phyloP scores from a whole-genome alignment of 2,329 filamentous ascomycete species.

The Leptographium lundbergii region DNA sequence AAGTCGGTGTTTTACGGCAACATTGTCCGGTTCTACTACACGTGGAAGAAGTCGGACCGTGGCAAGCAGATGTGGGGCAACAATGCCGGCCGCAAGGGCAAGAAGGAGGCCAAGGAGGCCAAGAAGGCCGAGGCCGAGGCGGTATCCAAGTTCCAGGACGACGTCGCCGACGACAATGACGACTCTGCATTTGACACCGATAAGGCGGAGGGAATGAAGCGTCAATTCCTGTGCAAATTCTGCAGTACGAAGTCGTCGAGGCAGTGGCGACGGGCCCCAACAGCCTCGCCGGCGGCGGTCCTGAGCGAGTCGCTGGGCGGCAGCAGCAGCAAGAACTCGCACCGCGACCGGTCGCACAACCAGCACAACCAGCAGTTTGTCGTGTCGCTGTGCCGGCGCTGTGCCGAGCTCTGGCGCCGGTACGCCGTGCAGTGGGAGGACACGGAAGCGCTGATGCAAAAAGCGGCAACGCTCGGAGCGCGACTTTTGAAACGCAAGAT shows the following conservation, averaged over 20 bases:
- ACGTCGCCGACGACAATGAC: slow-evolving; percentile 83
- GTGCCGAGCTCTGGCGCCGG: slow-evolving; percentile 85
- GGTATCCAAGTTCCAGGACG: slow-evolving; percentile 65
- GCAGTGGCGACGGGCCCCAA: slow-evolving; percentile 86
- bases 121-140: slow-evolving; percentile 58
- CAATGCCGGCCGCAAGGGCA: slow-evolving; percentile 76
- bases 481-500: slow-evolving; percentile 79
- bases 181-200: slow-evolving; percentile 91
- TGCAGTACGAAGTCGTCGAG: slow-evolving; percentile 68
- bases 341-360: slow-evolving; percentile 60
- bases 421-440: slow-evolving; percentile 96
- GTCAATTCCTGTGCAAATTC: slow-evolving; percentile 87
- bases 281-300: slow-evolving; percentile 32
- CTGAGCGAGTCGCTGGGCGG: slow-evolving; percentile 45
- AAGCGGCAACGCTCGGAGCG: slow-evolving; percentile 66
- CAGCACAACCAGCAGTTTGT: slow-evolving; percentile 41
- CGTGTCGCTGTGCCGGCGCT: slow-evolving; percentile 77
- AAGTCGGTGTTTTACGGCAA: slow-evolving; percentile 67
- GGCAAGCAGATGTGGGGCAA: slow-evolving; percentile 85
- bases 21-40: slow-evolving; percentile 89
- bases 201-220: slow-evolving; percentile 69
- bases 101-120: slow-evolving; percentile 74
- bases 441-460: slow-evolving; percentile 79
- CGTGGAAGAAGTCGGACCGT: slow-evolving; percentile 88
- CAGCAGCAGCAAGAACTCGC: slow-evolving; percentile 49